A percentile compares a stretch with the other conserved stretches of the same genome.
Evolutionary conservation across 1,284 basidiomycete genomes (phyloP).

Genomic region (Melampsora larici-populina): DNA sequence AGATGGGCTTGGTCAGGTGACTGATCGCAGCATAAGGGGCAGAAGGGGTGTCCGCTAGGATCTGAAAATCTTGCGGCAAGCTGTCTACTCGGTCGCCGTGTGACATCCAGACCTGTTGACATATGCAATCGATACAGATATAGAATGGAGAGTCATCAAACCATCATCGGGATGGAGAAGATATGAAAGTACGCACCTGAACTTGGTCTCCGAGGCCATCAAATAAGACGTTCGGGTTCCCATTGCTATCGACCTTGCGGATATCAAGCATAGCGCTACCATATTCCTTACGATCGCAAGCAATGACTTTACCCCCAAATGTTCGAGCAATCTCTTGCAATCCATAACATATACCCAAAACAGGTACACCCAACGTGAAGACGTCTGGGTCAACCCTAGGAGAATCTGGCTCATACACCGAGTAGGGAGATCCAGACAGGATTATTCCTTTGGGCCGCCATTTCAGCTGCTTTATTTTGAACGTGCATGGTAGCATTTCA

Average conservation of each 20-base stretch:
- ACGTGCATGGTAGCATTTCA: conserved; percentile 95
- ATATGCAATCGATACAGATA: not conserved
- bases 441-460: conserved; percentile 99
- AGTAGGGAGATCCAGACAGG: conserved; percentile 96
- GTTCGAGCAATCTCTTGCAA: conserved; percentile 94
- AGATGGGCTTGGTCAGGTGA: conserved; percentile 83
- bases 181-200: conserved; percentile 61
- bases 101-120: conserved; percentile 94
- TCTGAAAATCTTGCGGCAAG: conserved; percentile 77
- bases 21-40: conserved; percentile 93
- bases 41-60: conserved; percentile 79
- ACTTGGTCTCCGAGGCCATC: conserved; percentile 76
- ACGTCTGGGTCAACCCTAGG: conserved; percentile 94
- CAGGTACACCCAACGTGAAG: conserved; percentile 84
- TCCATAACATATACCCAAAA: conserved; percentile 97
- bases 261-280: conserved; percentile 82
- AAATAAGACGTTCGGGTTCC: conserved; percentile 73
- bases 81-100: conserved; percentile 91
- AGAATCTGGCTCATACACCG: conserved; percentile 88
- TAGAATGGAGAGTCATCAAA: conserved; percentile 16
- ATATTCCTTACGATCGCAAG: conserved; percentile 90
- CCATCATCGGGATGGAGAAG: not conserved
- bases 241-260: conserved; percentile 62
- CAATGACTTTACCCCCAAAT: conserved; percentile 78
- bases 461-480: conserved; percentile 78